Base-by-base conservation (phyloP, 208 protist species). In the Trypanosoma theileri region DNA sequence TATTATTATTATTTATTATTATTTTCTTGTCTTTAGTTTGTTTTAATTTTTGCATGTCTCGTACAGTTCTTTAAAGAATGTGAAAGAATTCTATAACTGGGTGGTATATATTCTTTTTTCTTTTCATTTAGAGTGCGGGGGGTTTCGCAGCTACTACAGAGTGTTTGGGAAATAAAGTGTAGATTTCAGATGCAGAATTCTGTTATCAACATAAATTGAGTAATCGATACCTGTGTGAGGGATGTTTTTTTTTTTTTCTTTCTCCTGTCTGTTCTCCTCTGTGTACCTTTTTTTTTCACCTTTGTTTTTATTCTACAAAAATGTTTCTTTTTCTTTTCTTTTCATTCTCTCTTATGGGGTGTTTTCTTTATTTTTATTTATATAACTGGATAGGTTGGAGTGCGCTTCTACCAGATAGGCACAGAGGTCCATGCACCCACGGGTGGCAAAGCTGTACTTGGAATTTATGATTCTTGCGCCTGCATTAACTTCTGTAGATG, bases 401-500 rank as follows among this genome's bases (percentile, higher is more conserved):
- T 35, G 28, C 28, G 28, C 28, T 35, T 35, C 46, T 41, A 44
- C 55, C 6, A 4, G 22, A 24, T 44, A 56, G n/a, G 50, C n/a
- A 40, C 17, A 35, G 13, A 41, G 13, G 24, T 13, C 4, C 0
- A 78, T 86, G 53, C 72, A 87, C 59, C 62, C 64, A 16, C 80
- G 81, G 3, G 79, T 89, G 14, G 76, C 76, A n/a, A 65, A 82
- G 48, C 79, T 89, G 12, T 92, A 92, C 42, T 46, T 89, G 3
- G 86, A 92, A 59, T 89, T 92, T 57, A 81, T 92, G 75, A 69
- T 84, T n/a, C 76, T 89, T 26, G 60, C 80, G 1, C 75, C 86
- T 22, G 52, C 63, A 2, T 11, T 79, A 0, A 62, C 69, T 24
- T 57, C 73, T 2, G 54, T 62, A 28, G 17, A 48, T 46, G 50